Evolutionary conservation across 2,329 filamentous ascomycete genomes (phyloP).

Genomic region (Aureobasidium sp.): DNA sequence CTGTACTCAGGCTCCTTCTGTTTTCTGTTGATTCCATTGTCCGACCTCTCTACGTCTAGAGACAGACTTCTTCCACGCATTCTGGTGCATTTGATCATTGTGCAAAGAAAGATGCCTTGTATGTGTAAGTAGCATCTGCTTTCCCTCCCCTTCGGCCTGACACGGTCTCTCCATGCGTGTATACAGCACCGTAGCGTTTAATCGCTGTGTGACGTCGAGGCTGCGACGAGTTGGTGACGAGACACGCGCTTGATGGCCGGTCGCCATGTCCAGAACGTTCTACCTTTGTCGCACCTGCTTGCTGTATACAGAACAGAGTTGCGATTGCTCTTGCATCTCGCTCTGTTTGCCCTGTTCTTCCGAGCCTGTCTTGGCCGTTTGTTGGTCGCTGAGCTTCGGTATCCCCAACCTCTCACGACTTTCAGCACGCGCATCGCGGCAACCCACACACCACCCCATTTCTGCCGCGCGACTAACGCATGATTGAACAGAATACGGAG

Average conservation of each 20-base stretch:
- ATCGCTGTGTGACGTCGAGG: background rate
- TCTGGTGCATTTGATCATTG: background rate
- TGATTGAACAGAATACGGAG: background rate
- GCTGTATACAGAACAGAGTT: background rate
- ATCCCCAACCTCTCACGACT: conserved; percentile 6
- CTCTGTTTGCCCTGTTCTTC: background rate
- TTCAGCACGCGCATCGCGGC: background rate
- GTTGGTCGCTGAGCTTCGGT: conserved; percentile 7
- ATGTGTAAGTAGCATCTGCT: conserved; percentile 10
- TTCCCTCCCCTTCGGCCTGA: background rate
- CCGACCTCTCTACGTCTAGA: background rate
- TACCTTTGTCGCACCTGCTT: background rate
- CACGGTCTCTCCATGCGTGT: background rate
- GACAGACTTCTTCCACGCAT: background rate
- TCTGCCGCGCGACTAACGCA: conserved; percentile 6
- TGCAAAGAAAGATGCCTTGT: conserved; percentile 2
- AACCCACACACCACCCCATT: background rate
- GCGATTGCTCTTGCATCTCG: background rate
- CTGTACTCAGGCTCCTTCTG: background rate
- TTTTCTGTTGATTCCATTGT: conserved; percentile 2
- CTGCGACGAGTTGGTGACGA: background rate
- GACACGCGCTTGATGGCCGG: background rate
- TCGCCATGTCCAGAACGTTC: background rate
- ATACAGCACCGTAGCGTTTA: background rate
- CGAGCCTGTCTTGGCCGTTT: background rate